Percentiles rank a stretch among this genome's conserved stretches.
Conservation (phyloP, 2,329 filamentous ascomycete species). For the Clathrospora elynae region DNA sequence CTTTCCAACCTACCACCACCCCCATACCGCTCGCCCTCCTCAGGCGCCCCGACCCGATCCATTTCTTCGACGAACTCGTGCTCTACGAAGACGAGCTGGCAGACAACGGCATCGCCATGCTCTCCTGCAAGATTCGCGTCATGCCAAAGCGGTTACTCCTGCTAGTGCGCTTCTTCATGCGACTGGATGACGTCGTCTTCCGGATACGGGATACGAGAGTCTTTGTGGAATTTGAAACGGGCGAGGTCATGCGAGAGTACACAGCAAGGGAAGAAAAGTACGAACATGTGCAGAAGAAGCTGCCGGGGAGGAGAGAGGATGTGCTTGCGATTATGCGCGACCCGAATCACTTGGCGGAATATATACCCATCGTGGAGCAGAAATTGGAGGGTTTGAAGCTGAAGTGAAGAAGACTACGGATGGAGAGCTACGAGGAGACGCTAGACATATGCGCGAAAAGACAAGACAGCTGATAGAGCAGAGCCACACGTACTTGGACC, state of each 20-base stretch:
- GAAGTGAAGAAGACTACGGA: slow-evolving; percentile 35
- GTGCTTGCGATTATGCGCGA: slow-evolving; percentile 77
- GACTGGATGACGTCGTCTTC: slow-evolving; percentile 86
- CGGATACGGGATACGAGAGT: slow-evolving; percentile 87
- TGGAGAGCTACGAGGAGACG: too few relatives aligned
- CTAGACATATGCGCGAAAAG: background rate
- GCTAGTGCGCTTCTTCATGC: slow-evolving; percentile 86
- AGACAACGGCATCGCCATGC: slow-evolving; percentile 91
- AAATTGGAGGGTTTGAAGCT: slow-evolving; percentile 62
- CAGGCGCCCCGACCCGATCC: slow-evolving; percentile 86
- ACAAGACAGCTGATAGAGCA: too few relatives aligned
- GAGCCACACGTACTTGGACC: too few relatives aligned
- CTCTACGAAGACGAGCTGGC: slow-evolving; percentile 97
- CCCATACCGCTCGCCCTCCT: slow-evolving; percentile 84
- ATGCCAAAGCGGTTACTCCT: slow-evolving; percentile 89
- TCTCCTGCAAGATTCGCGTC: slow-evolving; percentile 89
- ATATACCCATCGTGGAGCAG: slow-evolving; percentile 71
- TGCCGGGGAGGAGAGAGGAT: slow-evolving; percentile 67
- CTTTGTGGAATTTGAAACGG: slow-evolving; percentile 83
- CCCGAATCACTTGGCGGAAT: slow-evolving; percentile 67
- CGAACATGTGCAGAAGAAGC: slow-evolving; percentile 68
- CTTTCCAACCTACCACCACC: slow-evolving; percentile 54
- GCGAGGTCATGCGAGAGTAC: slow-evolving; percentile 85
- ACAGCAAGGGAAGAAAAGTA: slow-evolving; percentile 84
- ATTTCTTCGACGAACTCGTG: slow-evolving; percentile 96